A percentile compares a stretch with the other conserved stretches of the same genome.
Evolutionary conservation across 768 basidiomycete genomes (phyloP).

Genomic region (Leucosporidium scottii): DNA sequence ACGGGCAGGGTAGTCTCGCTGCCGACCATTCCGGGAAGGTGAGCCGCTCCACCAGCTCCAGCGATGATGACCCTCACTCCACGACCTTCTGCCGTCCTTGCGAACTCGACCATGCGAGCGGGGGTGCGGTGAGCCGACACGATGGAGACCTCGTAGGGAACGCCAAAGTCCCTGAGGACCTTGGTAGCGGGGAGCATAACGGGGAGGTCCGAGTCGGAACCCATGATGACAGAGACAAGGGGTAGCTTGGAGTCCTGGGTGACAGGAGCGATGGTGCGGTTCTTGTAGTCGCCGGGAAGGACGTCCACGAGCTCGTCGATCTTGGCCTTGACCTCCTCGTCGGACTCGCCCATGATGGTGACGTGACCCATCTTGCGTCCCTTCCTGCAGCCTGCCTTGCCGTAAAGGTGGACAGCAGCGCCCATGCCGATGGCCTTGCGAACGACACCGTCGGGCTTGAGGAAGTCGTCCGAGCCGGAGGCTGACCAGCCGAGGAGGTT

Average conservation of each 20-base stretch:
- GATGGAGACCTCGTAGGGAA: slow-evolving; percentile 90
- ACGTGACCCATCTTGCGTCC: slow-evolving; percentile 98
- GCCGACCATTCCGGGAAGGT: slow-evolving; percentile 97
- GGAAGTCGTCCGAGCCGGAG: slow-evolving; percentile 47
- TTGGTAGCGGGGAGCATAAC: slow-evolving; percentile 82
- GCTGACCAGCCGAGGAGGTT: slow-evolving; percentile 84
- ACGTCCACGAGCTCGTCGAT: slow-evolving; percentile 68
- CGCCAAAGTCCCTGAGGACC: slow-evolving; percentile 68
- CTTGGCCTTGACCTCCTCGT: slow-evolving; percentile 61
- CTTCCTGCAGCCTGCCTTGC: slow-evolving; percentile 80
- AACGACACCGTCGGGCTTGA: slow-evolving; percentile 21
- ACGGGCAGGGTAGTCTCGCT: slow-evolving; percentile 87
- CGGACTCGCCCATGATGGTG: slow-evolving; percentile 74
- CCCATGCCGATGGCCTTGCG: slow-evolving; percentile 46
- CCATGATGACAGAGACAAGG: slow-evolving; percentile 92
- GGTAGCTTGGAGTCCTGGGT: slow-evolving; percentile 63
- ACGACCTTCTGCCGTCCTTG: slow-evolving; percentile 56
- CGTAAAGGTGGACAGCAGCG: slow-evolving; percentile 79
- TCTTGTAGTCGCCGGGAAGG: slow-evolving; percentile 48
- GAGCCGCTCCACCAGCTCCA: slow-evolving; percentile 96
- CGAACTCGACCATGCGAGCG: slow-evolving; percentile 72
- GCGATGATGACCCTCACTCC: slow-evolving; percentile 69
- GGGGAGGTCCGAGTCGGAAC: slow-evolving; percentile 94
- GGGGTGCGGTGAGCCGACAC: slow-evolving; percentile 96
- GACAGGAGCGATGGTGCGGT: slow-evolving; percentile 44